These are phyloP conservation scores for Phytopythium oedochilum DNA, from an alignment of 352 stramenopile genomes.

Conservation along the genomic window DNA sequence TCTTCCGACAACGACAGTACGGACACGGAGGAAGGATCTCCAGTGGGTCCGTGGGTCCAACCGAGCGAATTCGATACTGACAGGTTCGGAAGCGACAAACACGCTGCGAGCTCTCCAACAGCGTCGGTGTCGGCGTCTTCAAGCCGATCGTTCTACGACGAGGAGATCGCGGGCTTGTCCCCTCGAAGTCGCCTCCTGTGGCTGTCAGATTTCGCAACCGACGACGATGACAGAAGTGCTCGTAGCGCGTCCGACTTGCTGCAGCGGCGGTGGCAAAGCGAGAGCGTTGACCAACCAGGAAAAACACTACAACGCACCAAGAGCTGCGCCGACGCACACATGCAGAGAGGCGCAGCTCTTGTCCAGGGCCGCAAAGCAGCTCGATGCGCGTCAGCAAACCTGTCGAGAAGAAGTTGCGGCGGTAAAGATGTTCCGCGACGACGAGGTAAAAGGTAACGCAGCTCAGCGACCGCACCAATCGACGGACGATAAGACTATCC, in stretches of 20 bases:
- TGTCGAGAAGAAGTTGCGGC: neutral
- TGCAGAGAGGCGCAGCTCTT: neutral
- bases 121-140: constrained; percentile 16
- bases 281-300: neutral
- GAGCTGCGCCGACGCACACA: neutral
- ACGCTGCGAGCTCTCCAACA: neutral
- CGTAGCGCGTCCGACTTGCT: neutral
- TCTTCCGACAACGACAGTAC: neutral
- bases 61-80: constrained; percentile 9
- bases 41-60: constrained; percentile 44
- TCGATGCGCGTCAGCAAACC: neutral
- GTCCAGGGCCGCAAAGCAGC: neutral
- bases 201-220: constrained; percentile 39
- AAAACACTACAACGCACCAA: neutral
- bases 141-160: constrained; percentile 12
- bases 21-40: constrained; percentile 18
- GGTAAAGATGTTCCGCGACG: neutral
- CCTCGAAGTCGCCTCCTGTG: constrained; percentile 60
- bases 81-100: neutral
- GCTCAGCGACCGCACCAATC: too few species aligned
- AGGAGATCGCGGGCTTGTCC: constrained; percentile 29
- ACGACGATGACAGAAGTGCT: constrained; percentile 3
- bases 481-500: too few species aligned
- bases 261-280: neutral
- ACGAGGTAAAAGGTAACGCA: neutral